A percentile compares a stretch with the other conserved stretches of the same genome.
Evolutionary conservation across 352 stramenopile genomes (phyloP).

Genomic region (Phytopythium boreale): DNA sequence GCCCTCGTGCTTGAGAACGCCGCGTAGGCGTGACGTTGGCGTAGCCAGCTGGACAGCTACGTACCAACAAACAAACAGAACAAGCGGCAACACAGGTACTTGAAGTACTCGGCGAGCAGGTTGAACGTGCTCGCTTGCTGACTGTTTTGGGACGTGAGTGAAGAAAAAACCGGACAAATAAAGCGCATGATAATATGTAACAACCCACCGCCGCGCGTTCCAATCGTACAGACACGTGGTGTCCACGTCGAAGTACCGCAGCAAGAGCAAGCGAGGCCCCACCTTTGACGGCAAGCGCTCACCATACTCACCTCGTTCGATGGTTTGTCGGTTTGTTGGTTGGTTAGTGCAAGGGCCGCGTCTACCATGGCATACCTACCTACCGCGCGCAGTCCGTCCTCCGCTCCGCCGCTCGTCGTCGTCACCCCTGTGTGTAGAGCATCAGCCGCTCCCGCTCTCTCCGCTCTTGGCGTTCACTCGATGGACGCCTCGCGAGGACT

Average conservation of each 20-base stretch:
- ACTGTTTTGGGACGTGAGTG: neutral
- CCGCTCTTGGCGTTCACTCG: neutral
- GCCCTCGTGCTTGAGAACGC: slow-evolving; percentile 95
- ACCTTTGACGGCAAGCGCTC: neutral
- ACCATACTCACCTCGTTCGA: slow-evolving; percentile 5
- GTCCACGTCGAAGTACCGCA: neutral
- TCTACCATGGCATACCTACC: slow-evolving; percentile 6
- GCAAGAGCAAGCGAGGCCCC: neutral
- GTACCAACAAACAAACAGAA: neutral
- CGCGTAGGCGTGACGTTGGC: slow-evolving; percentile 48
- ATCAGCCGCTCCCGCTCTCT: neutral
- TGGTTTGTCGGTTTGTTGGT: slow-evolving; percentile 2
- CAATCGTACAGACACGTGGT: neutral
- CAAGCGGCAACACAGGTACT: neutral
- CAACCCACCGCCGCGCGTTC: neutral
- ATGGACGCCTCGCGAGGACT: neutral
- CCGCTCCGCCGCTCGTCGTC: neutral
- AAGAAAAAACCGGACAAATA: neutral
- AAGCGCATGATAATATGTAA: neutral
- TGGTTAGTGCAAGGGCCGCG: neutral
- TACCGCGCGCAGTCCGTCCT: neutral
- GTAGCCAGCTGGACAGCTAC: too few species aligned
- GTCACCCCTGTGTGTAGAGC: neutral
- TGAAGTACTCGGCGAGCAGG: neutral
- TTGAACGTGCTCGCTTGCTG: neutral